Evolutionary conservation across 2,329 filamentous ascomycete species (phyloP).

Genomic region (Penicillium sp.): DNA sequence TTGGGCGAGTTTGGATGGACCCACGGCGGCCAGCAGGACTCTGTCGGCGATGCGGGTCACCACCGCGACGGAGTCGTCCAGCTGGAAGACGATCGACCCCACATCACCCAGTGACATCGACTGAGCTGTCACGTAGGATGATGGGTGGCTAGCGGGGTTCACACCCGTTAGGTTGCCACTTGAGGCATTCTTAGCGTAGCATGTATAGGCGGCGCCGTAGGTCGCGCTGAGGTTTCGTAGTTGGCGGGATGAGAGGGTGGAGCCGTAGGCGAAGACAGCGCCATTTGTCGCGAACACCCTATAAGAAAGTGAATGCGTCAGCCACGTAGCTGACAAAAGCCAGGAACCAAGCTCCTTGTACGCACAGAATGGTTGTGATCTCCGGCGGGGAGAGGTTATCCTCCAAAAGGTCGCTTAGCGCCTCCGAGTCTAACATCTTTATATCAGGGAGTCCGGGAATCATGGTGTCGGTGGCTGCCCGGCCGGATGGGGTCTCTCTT

Average conservation of each 20-base stretch:
- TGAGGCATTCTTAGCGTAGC: conserved; percentile 40
- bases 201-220: conserved; percentile 43
- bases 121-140: conserved; percentile 41
- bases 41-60: conserved; percentile 43
- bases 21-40: conserved; percentile 41
- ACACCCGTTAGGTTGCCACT: conserved; percentile 42
- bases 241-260: conserved; percentile 37
- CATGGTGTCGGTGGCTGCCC: conserved; percentile 32
- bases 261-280: conserved; percentile 43
- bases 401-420: conserved; percentile 39
- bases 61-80: conserved; percentile 39
- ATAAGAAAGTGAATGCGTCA: neutral
- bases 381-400: conserved; percentile 43
- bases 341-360: neutral
- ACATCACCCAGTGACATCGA: conserved; percentile 42
- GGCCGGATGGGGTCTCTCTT: conserved; percentile 13
- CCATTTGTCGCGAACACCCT: conserved; percentile 44
- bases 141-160: conserved; percentile 41
- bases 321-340: neutral
- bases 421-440: conserved; percentile 43
- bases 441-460: conserved; percentile 42
- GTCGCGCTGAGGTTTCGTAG: conserved; percentile 42
- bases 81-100: conserved; percentile 44
- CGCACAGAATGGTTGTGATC: conserved; percentile 43
- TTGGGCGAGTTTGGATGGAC: conserved; percentile 32